Evolutionary conservation across 257 asterid species (phyloP).

Genomic region (Knoxia roxburghii): DNA sequence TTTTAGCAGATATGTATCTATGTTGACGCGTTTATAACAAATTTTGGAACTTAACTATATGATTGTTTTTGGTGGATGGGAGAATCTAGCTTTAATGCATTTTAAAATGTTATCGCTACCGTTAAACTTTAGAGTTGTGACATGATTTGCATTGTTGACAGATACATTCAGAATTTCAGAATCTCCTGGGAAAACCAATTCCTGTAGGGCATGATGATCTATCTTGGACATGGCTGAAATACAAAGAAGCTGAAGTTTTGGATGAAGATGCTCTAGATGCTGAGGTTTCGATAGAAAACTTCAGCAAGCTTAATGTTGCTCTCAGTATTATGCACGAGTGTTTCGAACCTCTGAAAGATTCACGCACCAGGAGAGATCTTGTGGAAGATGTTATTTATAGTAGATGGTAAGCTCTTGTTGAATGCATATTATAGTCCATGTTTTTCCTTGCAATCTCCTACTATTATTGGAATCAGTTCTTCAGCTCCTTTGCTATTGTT

Average conservation of each 20-base stretch:
- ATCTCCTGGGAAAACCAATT: conserved; percentile 52
- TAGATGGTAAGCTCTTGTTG: conserved; percentile 49
- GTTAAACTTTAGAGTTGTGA: background rate
- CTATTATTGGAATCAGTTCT: background rate
- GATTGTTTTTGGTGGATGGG: background rate
- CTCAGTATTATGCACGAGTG: conserved; percentile 87
- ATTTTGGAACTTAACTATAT: background rate
- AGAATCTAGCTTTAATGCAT: background rate
- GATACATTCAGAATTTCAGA: conserved; percentile 55
- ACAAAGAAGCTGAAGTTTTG: conserved; percentile 31
- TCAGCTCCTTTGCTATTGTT: background rate
- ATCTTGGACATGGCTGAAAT: conserved; percentile 69
- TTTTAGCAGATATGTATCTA: background rate
- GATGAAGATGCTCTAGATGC: conserved; percentile 25
- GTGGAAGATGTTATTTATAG: conserved; percentile 78
- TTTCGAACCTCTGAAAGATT: conserved; percentile 76
- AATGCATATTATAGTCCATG: no score
- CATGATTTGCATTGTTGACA: conserved; percentile 20
- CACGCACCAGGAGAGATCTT: conserved; percentile 58
- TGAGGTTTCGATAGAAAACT: conserved; percentile 41
- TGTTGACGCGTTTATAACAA: background rate
- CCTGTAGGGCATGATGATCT: conserved; percentile 48
- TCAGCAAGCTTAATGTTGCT: conserved; percentile 69
- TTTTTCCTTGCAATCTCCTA: background rate
- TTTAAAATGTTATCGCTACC: background rate